These are phyloP conservation scores for Fusarium sp. DNA, from an alignment of 2,329 filamentous ascomycete genomes.

Conservation along the genomic window DNA sequence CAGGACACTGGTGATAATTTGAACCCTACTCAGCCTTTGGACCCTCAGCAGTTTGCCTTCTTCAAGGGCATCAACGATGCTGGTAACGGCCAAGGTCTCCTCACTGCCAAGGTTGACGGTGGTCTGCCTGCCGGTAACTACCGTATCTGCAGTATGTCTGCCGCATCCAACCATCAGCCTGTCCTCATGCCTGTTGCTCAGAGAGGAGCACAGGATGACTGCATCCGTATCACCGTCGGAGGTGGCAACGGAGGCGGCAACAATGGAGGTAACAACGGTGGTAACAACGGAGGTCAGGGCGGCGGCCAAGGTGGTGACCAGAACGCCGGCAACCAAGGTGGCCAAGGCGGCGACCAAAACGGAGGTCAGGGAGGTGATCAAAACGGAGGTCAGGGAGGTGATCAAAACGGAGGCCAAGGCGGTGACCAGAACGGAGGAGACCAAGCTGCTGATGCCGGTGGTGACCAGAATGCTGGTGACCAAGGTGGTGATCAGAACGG, in stretches of 20 bases:
- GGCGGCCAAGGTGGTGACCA: not conserved
- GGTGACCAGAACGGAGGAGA: slow-evolving; percentile 19
- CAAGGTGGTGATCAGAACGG: slow-evolving; percentile 3
- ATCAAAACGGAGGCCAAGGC: slow-evolving; percentile 27
- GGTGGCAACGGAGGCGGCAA: slow-evolving; percentile 42
- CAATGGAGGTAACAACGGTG: slow-evolving; percentile 25
- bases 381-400: not conserved
- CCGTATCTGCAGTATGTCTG: slow-evolving; percentile 72
- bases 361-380: not conserved
- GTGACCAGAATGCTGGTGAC: slow-evolving; percentile 16
- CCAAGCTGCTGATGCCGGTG: slow-evolving; percentile 29
- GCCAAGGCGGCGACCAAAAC: slow-evolving; percentile 4
- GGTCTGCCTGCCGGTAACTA: slow-evolving; percentile 73
- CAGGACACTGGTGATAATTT: slow-evolving; percentile 65
- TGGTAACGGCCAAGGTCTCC: slow-evolving; percentile 66
- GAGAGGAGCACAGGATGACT: slow-evolving; percentile 75
- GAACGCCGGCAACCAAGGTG: slow-evolving; percentile 24
- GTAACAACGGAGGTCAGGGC: not conserved
- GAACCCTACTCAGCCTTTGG: slow-evolving; percentile 64
- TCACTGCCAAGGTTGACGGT: slow-evolving; percentile 65
- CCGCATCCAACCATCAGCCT: slow-evolving; percentile 74
- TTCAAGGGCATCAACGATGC: slow-evolving; percentile 76
- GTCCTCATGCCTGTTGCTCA: slow-evolving; percentile 75
- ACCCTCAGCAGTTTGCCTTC: slow-evolving; percentile 67
- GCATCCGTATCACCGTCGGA: slow-evolving; percentile 69